These are phyloP conservation scores for Trypethelium eluteriae DNA, from an alignment of 495 filamentous ascomycete species.

Conservation along the genomic window DNA sequence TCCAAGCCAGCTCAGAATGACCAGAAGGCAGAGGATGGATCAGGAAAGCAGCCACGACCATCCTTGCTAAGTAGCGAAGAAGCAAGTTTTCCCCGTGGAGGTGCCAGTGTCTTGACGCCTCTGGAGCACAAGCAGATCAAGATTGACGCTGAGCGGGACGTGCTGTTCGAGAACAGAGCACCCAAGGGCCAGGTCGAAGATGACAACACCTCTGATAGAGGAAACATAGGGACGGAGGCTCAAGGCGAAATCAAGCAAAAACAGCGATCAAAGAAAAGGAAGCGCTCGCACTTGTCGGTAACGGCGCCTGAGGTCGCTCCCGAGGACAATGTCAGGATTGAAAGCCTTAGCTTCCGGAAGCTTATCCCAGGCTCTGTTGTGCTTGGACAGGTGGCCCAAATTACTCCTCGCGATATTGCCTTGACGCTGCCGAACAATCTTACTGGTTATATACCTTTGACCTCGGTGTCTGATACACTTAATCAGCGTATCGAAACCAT, in stretches of 20 bases:
- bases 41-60: conserved; percentile 13
- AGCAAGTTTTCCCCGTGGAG: conserved; percentile 82
- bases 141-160: conserved; percentile 85
- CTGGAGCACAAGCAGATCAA: conserved; percentile 95
- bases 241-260: conserved; percentile 33
- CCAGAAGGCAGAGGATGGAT: conserved; percentile 13
- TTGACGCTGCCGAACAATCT: conserved; percentile 88
- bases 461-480: conserved; percentile 71
- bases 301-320: conserved; percentile 35
- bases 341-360: conserved; percentile 83
- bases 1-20: conserved; percentile 2
- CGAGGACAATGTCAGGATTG: conserved; percentile 61
- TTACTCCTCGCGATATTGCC: conserved; percentile 68
- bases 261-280: conserved; percentile 49
- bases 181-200: conserved; percentile 33
- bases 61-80: conserved; percentile 68
- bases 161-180: conserved; percentile 78
- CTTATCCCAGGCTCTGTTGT: conserved; percentile 76
- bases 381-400: conserved; percentile 74
- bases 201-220: conserved; percentile 37
- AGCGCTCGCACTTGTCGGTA: conserved; percentile 32
- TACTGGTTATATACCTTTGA: conserved; percentile 79
- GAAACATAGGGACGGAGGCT: conserved; percentile 47
- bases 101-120: conserved; percentile 81
- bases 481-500: conserved; percentile 60